Percentiles rank a stretch among this genome's conserved stretches.
These are phyloP conservation scores for Rhodotorula paludigena DNA, from an alignment of 768 basidiomycete genomes.

Conservation along the genomic window DNA sequence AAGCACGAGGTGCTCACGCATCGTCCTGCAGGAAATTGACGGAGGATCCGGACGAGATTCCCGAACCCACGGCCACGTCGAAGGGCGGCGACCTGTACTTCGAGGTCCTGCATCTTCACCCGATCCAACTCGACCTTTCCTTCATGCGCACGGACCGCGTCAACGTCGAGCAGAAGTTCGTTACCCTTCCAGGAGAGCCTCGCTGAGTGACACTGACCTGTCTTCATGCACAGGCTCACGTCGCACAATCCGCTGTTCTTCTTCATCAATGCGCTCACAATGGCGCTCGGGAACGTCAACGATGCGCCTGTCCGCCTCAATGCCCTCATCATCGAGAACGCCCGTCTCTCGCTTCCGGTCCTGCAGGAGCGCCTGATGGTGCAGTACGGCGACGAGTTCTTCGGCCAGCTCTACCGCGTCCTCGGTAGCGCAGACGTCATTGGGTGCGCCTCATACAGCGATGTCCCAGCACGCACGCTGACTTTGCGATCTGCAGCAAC, in stretches of 20 bases:
- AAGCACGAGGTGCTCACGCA: too few species aligned
- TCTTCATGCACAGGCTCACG: constrained; percentile 29
- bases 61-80: constrained; percentile 47
- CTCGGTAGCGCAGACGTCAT: constrained; percentile 94
- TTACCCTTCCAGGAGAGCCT: not conserved
- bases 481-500: constrained; percentile 61
- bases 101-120: constrained; percentile 89
- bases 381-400: constrained; percentile 88
- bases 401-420: constrained; percentile 90
- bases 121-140: constrained; percentile 82
- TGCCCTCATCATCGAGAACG: constrained; percentile 87
- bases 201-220: not conserved
- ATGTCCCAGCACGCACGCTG: too few species aligned
- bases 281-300: constrained; percentile 95
- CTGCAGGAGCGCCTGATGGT: constrained; percentile 76
- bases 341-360: constrained; percentile 78
- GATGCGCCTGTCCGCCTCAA: constrained; percentile 92
- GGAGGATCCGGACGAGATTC: constrained; percentile 61
- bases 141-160: constrained; percentile 96
- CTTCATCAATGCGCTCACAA: constrained; percentile 86
- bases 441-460: constrained; percentile 32
- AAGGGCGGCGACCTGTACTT: constrained; percentile 76
- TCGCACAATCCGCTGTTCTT: constrained; percentile 84
- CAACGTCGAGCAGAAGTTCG: constrained; percentile 84
- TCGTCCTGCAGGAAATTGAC: constrained; percentile 43